Conservation (phyloP, 2,329 filamentous ascomycete genomes). For the Fusarium haematococcum region DNA sequence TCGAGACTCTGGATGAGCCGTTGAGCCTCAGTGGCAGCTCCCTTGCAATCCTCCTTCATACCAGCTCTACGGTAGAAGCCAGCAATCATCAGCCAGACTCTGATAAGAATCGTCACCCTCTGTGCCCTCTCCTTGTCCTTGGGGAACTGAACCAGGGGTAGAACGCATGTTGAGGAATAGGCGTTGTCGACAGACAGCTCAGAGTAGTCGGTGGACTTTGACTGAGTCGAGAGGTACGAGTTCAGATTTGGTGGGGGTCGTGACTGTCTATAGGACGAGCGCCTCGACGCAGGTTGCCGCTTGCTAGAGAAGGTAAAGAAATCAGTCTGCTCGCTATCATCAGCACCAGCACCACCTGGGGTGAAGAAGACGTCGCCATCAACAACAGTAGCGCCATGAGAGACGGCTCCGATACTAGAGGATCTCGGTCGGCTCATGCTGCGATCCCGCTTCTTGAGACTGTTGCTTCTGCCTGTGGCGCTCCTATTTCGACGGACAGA, state of each 20-base stretch:
- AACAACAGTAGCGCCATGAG: conserved; percentile 55
- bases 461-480: conserved; percentile 62
- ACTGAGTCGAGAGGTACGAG: conserved; percentile 58
- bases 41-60: conserved; percentile 82
- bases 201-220: conserved; percentile 54
- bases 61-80: conserved; percentile 87
- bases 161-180: conserved; percentile 58
- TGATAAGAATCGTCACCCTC: conserved; percentile 70
- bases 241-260: conserved; percentile 59
- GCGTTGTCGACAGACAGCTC: conserved; percentile 55
- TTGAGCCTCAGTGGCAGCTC: conserved; percentile 83
- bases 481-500: conserved; percentile 54
- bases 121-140: conserved; percentile 64
- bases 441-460: conserved; percentile 65
- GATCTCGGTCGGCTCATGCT: conserved; percentile 61
- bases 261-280: conserved; percentile 57
- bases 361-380: conserved; percentile 66
- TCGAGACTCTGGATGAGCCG: conserved; percentile 81
- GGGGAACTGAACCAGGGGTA: conserved; percentile 67
- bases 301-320: conserved; percentile 59
- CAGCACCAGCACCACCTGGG: conserved; percentile 52
- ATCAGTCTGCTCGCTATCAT: conserved; percentile 57
- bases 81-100: conserved; percentile 91
- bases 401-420: conserved; percentile 55
- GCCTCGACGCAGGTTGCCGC: conserved; percentile 51